Conservation (phyloP, 1,284 basidiomycete genomes). For the Rhizopogon hawkerae region DNA sequence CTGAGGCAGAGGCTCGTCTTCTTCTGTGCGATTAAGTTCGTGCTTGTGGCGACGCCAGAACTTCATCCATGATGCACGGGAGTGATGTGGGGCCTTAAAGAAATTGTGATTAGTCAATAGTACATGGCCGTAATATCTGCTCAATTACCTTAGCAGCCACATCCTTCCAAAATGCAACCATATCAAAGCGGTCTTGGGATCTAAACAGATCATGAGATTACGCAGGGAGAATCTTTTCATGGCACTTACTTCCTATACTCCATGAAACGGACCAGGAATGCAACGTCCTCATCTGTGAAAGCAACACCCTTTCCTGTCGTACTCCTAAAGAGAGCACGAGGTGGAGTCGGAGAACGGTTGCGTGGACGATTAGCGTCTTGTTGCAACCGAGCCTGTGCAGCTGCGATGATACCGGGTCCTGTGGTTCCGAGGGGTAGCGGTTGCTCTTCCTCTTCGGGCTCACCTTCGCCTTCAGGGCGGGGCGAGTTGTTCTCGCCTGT, state of each 20-base stretch:
- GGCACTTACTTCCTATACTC: slow-evolving; percentile 55
- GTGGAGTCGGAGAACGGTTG: slow-evolving; percentile 67
- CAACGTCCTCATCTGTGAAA: slow-evolving; percentile 71
- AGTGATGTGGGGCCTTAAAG: slow-evolving; percentile 70
- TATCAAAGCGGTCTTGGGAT: slow-evolving; percentile 60
- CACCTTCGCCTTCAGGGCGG: slow-evolving; percentile 33
- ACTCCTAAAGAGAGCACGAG: slow-evolving; percentile 64
- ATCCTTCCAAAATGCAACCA: slow-evolving; percentile 81
- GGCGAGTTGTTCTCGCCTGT: slow-evolving; percentile 39
- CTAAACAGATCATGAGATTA: slow-evolving; percentile 21
- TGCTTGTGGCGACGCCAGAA: slow-evolving; percentile 79
- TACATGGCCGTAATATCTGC: neutral
- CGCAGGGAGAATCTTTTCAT: slow-evolving; percentile 1
- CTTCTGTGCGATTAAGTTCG: slow-evolving; percentile 55
- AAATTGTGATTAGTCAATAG: slow-evolving; percentile 3
- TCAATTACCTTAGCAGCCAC: slow-evolving; percentile 56
- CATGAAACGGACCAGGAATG: slow-evolving; percentile 65
- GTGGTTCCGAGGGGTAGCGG: slow-evolving; percentile 27
- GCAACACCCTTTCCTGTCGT: slow-evolving; percentile 81
- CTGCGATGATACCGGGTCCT: slow-evolving; percentile 38
- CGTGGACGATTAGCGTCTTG: slow-evolving; percentile 32
- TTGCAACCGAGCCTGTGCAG: slow-evolving; percentile 36
- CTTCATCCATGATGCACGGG: slow-evolving; percentile 84
- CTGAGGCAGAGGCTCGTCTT: slow-evolving; percentile 59
- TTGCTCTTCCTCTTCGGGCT: slow-evolving; percentile 31